Evolutionary conservation across 805 yeast genomes (phyloP).

Genomic region (Metschnikowia noctiluminum): DNA sequence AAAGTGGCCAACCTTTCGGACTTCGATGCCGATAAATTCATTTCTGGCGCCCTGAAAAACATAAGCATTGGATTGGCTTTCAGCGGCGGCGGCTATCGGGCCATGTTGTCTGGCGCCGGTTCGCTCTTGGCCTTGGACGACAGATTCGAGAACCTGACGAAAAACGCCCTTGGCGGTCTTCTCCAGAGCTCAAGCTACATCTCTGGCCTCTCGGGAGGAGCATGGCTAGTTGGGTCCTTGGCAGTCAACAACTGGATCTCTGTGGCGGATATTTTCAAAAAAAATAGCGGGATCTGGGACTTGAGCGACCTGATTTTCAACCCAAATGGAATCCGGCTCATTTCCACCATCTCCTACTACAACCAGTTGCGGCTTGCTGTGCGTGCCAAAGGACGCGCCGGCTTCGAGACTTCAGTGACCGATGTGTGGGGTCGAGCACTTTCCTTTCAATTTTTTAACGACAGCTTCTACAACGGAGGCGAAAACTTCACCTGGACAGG

Average conservation of each 20-base stretch:
- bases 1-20: conserved; percentile 29
- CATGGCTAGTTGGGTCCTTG: conserved; percentile 20
- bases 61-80: conserved; percentile 31
- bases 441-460: conserved; percentile 16
- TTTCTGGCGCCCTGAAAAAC: conserved; percentile 23
- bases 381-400: conserved; percentile 13
- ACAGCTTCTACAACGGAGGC: conserved; percentile 13
- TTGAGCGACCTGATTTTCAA: conserved; percentile 55
- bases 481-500: conserved; percentile 24
- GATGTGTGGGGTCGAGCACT: conserved; percentile 21
- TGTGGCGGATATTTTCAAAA: conserved; percentile 27
- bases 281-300: conserved; percentile 55
- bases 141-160: conserved; percentile 3
- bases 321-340: conserved; percentile 60
- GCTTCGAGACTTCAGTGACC: conserved; percentile 15
- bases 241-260: conserved; percentile 37
- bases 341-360: conserved; percentile 38
- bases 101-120: conserved; percentile 30
- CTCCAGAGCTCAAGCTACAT: conserved; percentile 16
- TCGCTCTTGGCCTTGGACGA: conserved; percentile 14
- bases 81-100: conserved; percentile 37
- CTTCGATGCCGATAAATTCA: conserved; percentile 31
- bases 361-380: conserved; percentile 11
- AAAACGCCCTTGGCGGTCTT: conserved; percentile 15
- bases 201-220: conserved; percentile 17